phyloP scores from a whole-genome alignment of 129 eudicot species.

The Ambrosia trifida region DNA sequence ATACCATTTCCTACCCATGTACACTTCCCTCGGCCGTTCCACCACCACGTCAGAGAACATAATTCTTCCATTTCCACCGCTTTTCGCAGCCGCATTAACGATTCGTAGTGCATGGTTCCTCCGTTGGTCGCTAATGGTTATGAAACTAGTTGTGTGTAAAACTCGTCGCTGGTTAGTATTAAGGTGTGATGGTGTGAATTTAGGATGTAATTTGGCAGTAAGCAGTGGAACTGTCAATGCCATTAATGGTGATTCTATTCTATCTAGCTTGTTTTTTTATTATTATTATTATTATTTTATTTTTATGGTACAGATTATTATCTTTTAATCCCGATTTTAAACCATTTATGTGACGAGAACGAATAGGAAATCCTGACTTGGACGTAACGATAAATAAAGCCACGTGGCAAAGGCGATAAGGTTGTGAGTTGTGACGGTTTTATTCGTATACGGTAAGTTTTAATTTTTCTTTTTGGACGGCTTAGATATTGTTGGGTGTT shows the following conservation, averaged over 20 bases:
- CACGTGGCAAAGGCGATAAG: slow-evolving; percentile 15
- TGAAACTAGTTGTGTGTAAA: not conserved
- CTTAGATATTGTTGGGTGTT: no score
- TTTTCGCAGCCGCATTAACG: slow-evolving; percentile 13
- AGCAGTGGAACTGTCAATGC: slow-evolving; percentile 15
- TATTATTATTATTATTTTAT: no score
- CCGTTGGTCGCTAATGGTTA: slow-evolving; percentile 11
- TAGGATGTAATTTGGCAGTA: slow-evolving; percentile 19
- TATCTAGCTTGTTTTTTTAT: not conserved
- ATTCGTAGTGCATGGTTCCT: not conserved
- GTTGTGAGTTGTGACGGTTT: not conserved
- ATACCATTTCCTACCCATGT: slow-evolving; percentile 56
- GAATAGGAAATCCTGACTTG: not conserved
- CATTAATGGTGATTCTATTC: slow-evolving; percentile 6
- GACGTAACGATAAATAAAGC: not conserved
- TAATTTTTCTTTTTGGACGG: not conserved
- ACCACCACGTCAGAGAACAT: slow-evolving; percentile 55
- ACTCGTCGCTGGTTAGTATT: slow-evolving; percentile 1
- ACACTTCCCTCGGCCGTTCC: slow-evolving; percentile 44
- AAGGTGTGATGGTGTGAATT: not conserved
- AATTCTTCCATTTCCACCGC: slow-evolving; percentile 15
- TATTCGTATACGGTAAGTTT: not conserved
- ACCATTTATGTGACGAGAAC: not conserved
- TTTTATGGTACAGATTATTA: not conserved
- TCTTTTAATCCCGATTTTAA: not conserved